Base-by-base conservation (phyloP, 2,329 filamentous ascomycete genomes). In the Whalleya microplaca region DNA sequence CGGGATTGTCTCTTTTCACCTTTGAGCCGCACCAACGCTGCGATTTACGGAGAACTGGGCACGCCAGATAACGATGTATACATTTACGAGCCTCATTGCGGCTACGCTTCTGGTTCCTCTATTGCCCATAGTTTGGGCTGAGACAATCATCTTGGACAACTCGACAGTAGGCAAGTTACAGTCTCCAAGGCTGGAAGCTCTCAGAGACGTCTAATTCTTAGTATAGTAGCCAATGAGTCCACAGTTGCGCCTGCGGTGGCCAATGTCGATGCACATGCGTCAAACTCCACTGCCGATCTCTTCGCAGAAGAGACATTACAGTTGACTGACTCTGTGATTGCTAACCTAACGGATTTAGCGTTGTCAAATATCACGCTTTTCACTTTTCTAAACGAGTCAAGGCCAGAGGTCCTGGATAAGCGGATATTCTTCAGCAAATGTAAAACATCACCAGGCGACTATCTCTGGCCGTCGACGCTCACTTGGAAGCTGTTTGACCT, bases 401-500 rank as follows among this genome's bases (percentile, higher is more conserved):
- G 32, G 10, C 29, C 43, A 41, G 49, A 56, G 45, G 54, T 29
- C 10, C 27, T 51, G 10, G 50, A 53, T 14, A 66, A 67, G 51
- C 62, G 63, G 7, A 44, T 60, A 2, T 44, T 48, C 6, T 63
- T 50, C 53, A 68, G 66, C 14, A 47, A 57, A 23, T 75, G 73
- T 64, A 75, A 75, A 53, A 68, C 65, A 0, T 73, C 70, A 18
- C 73, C 72, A 1, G 71, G 71, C 3, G 73, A 75, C 7, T 14
- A 42, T 2, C 43, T 64, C 1, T 75, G 70, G 66, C 73, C 73
- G 0, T 60, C 48, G 2, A 42, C 51, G 0, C 12, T 56, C 2
- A 55, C 68, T 1, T 75, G 73, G 73, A 60, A 64, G 8, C 49
- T 76, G 2, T 71, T 78, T n/a, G 56, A 77, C 48, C 48, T 72